A percentile compares a stretch with the other conserved stretches of the same genome.
These are phyloP conservation scores for Phytophthora palmivora DNA, from an alignment of 352 stramenopile species.

Conservation along the genomic window DNA sequence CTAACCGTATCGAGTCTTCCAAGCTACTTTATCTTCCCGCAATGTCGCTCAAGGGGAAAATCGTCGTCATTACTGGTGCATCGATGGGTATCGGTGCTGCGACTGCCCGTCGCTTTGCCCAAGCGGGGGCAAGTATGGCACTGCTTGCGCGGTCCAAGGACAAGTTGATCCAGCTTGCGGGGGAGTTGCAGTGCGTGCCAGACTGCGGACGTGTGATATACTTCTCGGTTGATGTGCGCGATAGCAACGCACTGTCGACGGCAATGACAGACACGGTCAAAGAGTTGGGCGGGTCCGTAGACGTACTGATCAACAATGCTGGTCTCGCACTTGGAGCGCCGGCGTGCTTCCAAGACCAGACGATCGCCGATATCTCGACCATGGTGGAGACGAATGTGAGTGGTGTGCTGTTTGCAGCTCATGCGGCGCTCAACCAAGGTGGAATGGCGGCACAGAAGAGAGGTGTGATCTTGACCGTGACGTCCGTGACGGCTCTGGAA, in stretches of 20 bases:
- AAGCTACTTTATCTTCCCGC: background rate
- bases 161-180: conserved; percentile 21
- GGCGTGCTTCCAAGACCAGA: conserved; percentile 31
- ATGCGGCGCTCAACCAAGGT: conserved; percentile 34
- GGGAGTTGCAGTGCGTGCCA: conserved; percentile 18
- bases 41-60: conserved; percentile 35
- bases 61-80: conserved; percentile 33
- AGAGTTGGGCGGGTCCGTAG: conserved; percentile 23
- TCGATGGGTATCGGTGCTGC: conserved; percentile 42
- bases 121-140: conserved; percentile 23
- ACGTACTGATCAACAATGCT: conserved; percentile 43
- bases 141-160: conserved; percentile 34
- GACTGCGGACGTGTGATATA: conserved; percentile 12
- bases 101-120: conserved; percentile 24
- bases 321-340: conserved; percentile 30
- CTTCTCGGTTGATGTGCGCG: conserved; percentile 24
- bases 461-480: conserved; percentile 38
- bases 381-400: conserved; percentile 41
- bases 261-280: conserved; percentile 21
- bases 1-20: background rate
- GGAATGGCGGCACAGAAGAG: conserved; percentile 28
- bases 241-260: conserved; percentile 18
- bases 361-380: conserved; percentile 33
- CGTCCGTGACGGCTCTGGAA: conserved; percentile 37
- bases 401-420: conserved; percentile 31